Evolutionary conservation across 2,329 filamentous ascomycete species (phyloP), one percentile per base, ranked within the genome.

Genomic region (Clarireedia hainanense): DNA sequence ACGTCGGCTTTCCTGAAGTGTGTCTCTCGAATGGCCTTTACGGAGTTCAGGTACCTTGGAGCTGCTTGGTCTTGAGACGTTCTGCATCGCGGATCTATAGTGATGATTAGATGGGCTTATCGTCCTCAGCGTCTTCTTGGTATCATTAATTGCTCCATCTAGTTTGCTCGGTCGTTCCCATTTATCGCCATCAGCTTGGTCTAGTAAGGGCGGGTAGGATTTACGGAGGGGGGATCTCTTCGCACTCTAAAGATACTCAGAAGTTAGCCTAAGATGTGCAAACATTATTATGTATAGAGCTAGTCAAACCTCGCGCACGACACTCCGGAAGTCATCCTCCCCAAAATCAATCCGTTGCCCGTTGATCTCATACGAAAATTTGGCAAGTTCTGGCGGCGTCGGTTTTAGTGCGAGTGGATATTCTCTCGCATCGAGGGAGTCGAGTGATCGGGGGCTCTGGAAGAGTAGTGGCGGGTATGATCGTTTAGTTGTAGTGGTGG

Each of bases 351-450:
- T 54, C 23, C 57, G 27, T n/a, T 76, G 75, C 46, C 83, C 80
- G 48, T 81, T 80, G 37, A 88, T 74, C 51, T 86, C 83, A 64
- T 95, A 91, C 42, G 81, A 84, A 68, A 97, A 87, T 56, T 84
- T 84, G 60, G 84, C 83, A 58, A 99, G 75, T 51, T 88, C 85
- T 15, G 84, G 80, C 2, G 94, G 94, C 1, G 91, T 95, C 1
- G 89, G 86, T 50, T 88, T 85, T 60, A 81, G 80, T 39, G 92
- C 92, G 30, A 99, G 77, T 40, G 94, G 94, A 70, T 95, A 99
- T 65, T 94, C 84, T 70, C 95, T 95, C 14, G 86, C 79, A 71
- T 97, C 91, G 57, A 96, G 81, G 53, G 85, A 80, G 57, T 80
- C 76, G 36, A 91, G 78, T 20, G 61, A 50, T 50, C 62, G 81